Evolutionary conservation across 495 filamentous ascomycete genomes (phyloP).

Genomic region (Talaromyces proteolyticus): DNA sequence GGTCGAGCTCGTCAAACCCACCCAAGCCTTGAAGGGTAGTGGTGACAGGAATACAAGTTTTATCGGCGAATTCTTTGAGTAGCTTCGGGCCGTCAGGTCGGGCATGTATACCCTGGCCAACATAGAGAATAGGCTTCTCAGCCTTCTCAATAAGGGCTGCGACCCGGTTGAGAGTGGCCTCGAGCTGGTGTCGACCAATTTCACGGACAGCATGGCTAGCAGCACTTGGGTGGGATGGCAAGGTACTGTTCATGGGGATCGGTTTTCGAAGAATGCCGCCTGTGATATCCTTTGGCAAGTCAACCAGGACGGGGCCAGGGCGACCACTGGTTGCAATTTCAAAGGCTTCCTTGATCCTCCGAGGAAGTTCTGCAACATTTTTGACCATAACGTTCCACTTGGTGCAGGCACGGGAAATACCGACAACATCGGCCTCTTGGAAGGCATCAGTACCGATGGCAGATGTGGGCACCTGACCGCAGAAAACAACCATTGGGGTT

Average conservation of each 20-base stretch:
- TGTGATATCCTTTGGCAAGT: conserved; percentile 56
- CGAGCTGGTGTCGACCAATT: conserved; percentile 36
- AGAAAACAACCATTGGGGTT: conserved; percentile 58
- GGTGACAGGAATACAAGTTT: conserved; percentile 54
- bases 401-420: conserved; percentile 56
- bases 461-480: conserved; percentile 50
- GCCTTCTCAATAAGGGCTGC: conserved; percentile 53
- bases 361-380: conserved; percentile 52
- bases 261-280: conserved; percentile 43
- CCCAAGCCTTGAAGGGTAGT: conserved; percentile 62
- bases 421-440: conserved; percentile 59
- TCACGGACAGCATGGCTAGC: conserved; percentile 48
- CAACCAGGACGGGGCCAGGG: conserved; percentile 56
- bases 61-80: conserved; percentile 51
- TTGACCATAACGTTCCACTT: conserved; percentile 64
- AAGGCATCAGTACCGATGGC: conserved; percentile 56
- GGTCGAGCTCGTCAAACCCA: conserved; percentile 54
- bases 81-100: conserved; percentile 43
- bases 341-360: conserved; percentile 56
- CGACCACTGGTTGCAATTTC: conserved; percentile 54
- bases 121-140: conserved; percentile 56
- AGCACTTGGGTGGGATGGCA: conserved; percentile 50
- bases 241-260: conserved; percentile 48
- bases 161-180: conserved; percentile 42
- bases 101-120: conserved; percentile 52